A percentile compares a stretch with the other conserved stretches of the same genome.
Evolutionary conservation across 192 early-diverging fungal species (phyloP).

Genomic region (Gryganskiella cystojenkinii): DNA sequence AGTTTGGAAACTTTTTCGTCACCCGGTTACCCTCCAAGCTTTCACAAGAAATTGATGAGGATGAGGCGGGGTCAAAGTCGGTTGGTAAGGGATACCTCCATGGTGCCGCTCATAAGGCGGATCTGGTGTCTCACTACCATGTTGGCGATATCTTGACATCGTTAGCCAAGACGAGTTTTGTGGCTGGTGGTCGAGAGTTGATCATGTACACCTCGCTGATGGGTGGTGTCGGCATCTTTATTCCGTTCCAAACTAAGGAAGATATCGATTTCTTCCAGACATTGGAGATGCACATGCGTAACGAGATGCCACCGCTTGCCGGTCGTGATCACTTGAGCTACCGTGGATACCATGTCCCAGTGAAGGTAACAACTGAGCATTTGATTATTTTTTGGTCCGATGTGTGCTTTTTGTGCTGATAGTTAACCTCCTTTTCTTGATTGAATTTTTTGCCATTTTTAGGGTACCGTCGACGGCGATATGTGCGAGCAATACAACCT

Average conservation of each 20-base stretch:
- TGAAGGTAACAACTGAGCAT: conserved; percentile 56
- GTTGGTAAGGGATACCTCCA: conserved; percentile 85
- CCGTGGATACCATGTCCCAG: conserved; percentile 85
- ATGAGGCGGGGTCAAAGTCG: conserved; percentile 86
- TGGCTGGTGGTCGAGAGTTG: conserved; percentile 88
- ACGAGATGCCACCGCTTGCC: conserved; percentile 73
- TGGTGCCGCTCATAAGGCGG: conserved; percentile 88
- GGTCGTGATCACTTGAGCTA: conserved; percentile 92
- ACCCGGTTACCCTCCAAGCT: conserved; percentile 74
- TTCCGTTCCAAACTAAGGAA: conserved; percentile 89
- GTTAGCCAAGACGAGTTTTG: conserved; percentile 78
- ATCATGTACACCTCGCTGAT: conserved; percentile 89
- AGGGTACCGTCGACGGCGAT: conserved; percentile 84
- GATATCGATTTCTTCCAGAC: conserved; percentile 95
- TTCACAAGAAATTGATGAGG: conserved; percentile 83
- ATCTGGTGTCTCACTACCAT: conserved; percentile 81
- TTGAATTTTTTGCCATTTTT: background rate
- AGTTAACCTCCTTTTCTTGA: background rate
- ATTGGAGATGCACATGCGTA: conserved; percentile 91
- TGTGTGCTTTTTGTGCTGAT: background rate
- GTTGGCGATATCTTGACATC: conserved; percentile 91
- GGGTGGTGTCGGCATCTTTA: conserved; percentile 85
- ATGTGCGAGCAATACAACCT: conserved; percentile 89
- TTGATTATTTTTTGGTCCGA: background rate
- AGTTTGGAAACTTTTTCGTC: conserved; percentile 95